Percentiles rank a stretch among this genome's conserved stretches.
phyloP scores from a whole-genome alignment of 768 basidiomycete genomes.

The Lentinula guzmanii region DNA sequence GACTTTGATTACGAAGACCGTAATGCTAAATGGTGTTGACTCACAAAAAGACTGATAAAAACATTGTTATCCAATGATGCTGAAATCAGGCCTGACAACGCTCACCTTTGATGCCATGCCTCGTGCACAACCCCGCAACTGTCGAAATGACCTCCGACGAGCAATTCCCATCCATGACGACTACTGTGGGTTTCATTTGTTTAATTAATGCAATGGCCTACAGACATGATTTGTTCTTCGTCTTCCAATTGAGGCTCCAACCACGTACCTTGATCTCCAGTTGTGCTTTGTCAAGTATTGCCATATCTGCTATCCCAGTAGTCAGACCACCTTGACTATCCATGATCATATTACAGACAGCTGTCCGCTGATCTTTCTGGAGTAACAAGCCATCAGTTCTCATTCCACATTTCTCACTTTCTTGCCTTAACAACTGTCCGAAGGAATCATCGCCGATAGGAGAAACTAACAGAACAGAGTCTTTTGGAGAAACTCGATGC shows the following conservation, averaged over 20 bases:
- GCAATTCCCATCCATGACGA: conserved; percentile 78
- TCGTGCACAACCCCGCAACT: conserved; percentile 46
- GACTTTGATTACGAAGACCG: background rate
- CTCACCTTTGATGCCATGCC: conserved; percentile 49
- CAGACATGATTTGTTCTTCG: background rate
- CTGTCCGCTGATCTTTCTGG: conserved; percentile 40
- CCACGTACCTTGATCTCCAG: conserved; percentile 30
- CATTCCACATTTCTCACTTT: conserved; percentile 63
- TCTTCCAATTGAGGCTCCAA: conserved; percentile 31
- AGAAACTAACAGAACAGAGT: conserved; percentile 52
- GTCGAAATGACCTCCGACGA: conserved; percentile 43
- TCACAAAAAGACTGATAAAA: background rate
- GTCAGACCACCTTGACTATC: conserved; percentile 65
- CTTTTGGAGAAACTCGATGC: conserved; percentile 47
- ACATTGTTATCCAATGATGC: too few relatives aligned
- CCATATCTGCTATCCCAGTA: conserved; percentile 93
- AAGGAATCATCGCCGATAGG: conserved; percentile 75
- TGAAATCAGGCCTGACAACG: conserved; percentile 3
- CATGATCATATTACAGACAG: conserved; percentile 85
- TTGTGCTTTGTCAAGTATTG: conserved; percentile 42
- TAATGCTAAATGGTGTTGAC: conserved; percentile 31
- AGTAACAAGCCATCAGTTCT: conserved; percentile 72
- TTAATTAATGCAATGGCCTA: background rate
- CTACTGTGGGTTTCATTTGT: conserved; percentile 43
- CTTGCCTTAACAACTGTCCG: conserved; percentile 57